These are phyloP conservation scores for Acanthamoeba sp. DNA, from an alignment of 208 protist species.

Conservation along the genomic window DNA sequence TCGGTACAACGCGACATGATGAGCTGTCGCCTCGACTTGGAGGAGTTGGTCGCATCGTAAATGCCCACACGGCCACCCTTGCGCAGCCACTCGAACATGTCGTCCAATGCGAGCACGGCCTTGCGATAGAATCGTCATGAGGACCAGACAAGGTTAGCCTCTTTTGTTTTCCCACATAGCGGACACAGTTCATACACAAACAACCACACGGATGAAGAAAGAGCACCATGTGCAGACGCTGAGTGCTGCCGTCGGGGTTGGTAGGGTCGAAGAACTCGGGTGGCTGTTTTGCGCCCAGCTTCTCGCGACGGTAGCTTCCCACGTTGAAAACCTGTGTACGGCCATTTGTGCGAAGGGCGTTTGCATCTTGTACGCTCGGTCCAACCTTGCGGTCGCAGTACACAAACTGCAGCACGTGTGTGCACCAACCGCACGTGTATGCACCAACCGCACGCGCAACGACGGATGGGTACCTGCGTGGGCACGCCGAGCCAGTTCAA, in stretches of 20 bases:
- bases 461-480: background rate
- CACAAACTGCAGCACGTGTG: too few relatives aligned
- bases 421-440: too few relatives aligned
- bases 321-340: constrained; percentile 79
- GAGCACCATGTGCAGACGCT: constrained; percentile 33
- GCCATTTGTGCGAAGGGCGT: too few relatives aligned
- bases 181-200: background rate
- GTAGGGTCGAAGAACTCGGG: constrained; percentile 81
- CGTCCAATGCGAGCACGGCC: constrained; percentile 76
- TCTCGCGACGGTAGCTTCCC: constrained; percentile 79
- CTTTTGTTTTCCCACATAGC: background rate
- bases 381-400: too few relatives aligned
- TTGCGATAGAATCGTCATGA: background rate
- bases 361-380: too few relatives aligned
- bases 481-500: constrained; percentile 81
- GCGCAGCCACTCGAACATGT: constrained; percentile 76
- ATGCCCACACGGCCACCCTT: constrained; percentile 80
- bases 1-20: constrained; percentile 54
- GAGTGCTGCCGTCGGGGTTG: constrained; percentile 80
- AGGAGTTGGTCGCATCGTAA: constrained; percentile 83
- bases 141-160: background rate
- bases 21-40: constrained; percentile 50
- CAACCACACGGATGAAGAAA: background rate
- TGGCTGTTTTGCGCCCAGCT: constrained; percentile 65
- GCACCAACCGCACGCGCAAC: background rate